These are phyloP conservation scores for Populus nigra DNA, from an alignment of 345 rosid genomes.

Conservation along the genomic window DNA sequence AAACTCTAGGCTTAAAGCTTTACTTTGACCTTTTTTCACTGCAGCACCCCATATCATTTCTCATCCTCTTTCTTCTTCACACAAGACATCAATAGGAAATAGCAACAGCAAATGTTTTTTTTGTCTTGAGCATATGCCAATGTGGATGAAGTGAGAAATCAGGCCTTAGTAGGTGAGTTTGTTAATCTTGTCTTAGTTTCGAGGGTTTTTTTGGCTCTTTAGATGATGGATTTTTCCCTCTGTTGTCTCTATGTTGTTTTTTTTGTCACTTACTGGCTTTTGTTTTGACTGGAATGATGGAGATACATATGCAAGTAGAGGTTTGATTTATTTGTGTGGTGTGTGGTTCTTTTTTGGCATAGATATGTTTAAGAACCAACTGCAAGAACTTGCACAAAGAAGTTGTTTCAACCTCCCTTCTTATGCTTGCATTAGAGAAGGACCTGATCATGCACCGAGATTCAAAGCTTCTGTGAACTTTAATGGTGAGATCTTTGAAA, in stretches of 20 bases:
- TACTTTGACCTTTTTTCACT: slow-evolving; percentile 7
- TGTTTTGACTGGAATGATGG: not conserved
- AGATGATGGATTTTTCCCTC: not conserved
- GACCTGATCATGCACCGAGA: slow-evolving; percentile 82
- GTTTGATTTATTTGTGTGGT: not conserved
- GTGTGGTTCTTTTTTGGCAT: not conserved
- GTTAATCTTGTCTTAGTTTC: slow-evolving; percentile 13
- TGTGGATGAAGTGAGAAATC: slow-evolving; percentile 26
- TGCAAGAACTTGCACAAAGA: slow-evolving; percentile 76
- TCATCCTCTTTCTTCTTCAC: slow-evolving; percentile 6
- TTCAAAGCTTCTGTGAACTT: slow-evolving; percentile 76
- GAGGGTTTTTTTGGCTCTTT: not conserved
- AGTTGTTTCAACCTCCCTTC: slow-evolving; percentile 78
- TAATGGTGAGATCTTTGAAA: slow-evolving; percentile 68
- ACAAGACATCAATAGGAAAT: not conserved
- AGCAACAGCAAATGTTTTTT: slow-evolving; percentile 3
- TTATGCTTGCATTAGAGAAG: slow-evolving; percentile 64
- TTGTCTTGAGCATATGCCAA: slow-evolving; percentile 24
- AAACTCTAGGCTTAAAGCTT: not conserved
- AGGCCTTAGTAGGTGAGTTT: slow-evolving; percentile 34
- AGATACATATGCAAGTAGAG: not conserved
- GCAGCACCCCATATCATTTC: not conserved
- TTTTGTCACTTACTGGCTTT: not conserved
- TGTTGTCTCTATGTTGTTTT: not conserved
- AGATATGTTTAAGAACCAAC: slow-evolving; percentile 72